Conservation (phyloP, 345 rosid species). For the Mercurialis annua region DNA sequence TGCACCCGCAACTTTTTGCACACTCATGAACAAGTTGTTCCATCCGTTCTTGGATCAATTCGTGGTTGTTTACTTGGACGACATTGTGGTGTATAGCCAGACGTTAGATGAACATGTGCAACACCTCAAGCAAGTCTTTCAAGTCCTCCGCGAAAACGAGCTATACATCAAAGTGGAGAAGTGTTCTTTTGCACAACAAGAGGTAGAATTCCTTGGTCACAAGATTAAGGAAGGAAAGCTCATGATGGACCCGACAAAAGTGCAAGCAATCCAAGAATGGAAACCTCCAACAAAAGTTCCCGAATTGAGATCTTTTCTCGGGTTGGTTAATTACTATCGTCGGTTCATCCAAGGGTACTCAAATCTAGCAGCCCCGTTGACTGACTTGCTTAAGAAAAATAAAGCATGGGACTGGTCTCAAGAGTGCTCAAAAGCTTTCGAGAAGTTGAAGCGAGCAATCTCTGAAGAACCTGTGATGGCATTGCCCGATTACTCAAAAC, state of each 20-base stretch:
- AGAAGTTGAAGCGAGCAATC: not conserved
- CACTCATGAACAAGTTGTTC: too few species aligned
- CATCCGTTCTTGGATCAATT: too few species aligned
- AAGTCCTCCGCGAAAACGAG: too few species aligned
- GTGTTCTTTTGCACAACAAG: not conserved
- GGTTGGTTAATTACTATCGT: not conserved
- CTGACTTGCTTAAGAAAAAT: not conserved
- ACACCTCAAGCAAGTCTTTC: too few species aligned
- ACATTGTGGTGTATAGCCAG: too few species aligned
- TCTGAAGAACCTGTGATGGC: not conserved
- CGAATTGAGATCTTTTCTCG: not conserved
- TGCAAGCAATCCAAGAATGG: not conserved
- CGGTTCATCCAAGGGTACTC: not conserved
- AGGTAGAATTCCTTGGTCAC: not conserved
- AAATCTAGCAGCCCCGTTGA: not conserved
- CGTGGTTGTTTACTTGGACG: too few species aligned
- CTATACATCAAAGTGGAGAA: conserved; percentile 6
- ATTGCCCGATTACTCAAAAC: not conserved
- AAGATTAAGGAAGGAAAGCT: not conserved
- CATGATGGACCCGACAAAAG: not conserved
- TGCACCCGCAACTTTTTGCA: too few species aligned
- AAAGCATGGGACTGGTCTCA: not conserved
- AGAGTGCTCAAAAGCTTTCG: not conserved
- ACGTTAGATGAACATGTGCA: too few species aligned
- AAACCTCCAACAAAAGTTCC: not conserved